Evolutionary conservation across 306 rosid species (phyloP).

Genomic region (Cicer yamashitae): DNA sequence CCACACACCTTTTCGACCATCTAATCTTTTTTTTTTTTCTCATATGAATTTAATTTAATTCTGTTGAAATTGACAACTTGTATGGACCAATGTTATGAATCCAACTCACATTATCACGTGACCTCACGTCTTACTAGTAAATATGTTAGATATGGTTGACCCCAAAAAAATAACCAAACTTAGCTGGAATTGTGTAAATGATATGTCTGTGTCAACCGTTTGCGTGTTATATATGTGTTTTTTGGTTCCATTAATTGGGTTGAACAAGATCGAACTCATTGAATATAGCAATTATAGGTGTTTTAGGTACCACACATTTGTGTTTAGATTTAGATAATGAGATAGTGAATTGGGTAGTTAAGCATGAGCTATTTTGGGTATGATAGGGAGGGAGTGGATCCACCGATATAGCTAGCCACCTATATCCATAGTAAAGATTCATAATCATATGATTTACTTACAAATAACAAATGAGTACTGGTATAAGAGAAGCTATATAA

Average conservation of each 20-base stretch:
- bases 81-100: constrained; percentile 37
- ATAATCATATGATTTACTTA: no score
- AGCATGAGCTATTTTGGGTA: background rate
- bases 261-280: background rate
- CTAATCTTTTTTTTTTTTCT: background rate
- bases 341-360: constrained; percentile 1
- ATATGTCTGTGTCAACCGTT: background rate
- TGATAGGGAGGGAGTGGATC: constrained; percentile 20
- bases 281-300: constrained; percentile 26
- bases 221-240: background rate
- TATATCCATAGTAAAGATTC: background rate
- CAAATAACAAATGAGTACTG: no score
- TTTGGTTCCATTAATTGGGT: background rate
- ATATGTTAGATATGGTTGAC: background rate
- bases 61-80: constrained; percentile 22
- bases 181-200: constrained; percentile 13
- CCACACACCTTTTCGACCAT: constrained; percentile 39
- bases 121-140: constrained; percentile 19
- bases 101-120: constrained; percentile 43
- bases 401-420: constrained; percentile 29
- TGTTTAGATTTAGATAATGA: background rate
- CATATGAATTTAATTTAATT: constrained; percentile 3
- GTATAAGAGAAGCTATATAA: no score
- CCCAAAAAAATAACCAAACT: background rate
- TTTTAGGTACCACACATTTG: constrained; percentile 39